Percentiles rank a stretch among this genome's conserved stretches.
Conservation (phyloP, 495 filamentous ascomycete genomes). For the Penicillium samsonianum region DNA sequence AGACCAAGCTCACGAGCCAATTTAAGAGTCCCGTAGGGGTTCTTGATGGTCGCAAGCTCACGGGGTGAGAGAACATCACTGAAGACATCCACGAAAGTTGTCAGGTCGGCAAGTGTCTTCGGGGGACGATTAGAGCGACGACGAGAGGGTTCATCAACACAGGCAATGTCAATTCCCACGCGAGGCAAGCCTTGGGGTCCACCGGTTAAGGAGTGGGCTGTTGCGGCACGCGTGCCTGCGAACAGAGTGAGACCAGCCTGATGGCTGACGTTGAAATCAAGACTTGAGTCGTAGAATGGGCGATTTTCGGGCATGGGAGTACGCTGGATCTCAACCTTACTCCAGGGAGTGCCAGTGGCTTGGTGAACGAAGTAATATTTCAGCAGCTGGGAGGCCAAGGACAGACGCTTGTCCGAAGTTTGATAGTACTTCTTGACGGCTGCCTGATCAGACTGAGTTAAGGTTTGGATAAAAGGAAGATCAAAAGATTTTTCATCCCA, state of each 20-base stretch:
- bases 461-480: constrained; percentile 41
- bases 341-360: constrained; percentile 66
- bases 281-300: constrained; percentile 58
- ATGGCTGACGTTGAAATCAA: constrained; percentile 88
- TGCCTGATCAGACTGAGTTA: constrained; percentile 39
- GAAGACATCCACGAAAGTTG: constrained; percentile 74
- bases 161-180: constrained; percentile 73
- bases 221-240: constrained; percentile 47
- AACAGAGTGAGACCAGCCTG: constrained; percentile 77
- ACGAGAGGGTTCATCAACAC: constrained; percentile 66
- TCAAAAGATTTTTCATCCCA: constrained; percentile 32
- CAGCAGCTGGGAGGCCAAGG: constrained; percentile 71
- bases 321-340: constrained; percentile 58
- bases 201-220: background rate
- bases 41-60: constrained; percentile 61
- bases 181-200: constrained; percentile 21
- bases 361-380: constrained; percentile 74
- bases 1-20: constrained; percentile 29
- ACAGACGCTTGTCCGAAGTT: constrained; percentile 47
- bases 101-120: constrained; percentile 55
- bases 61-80: constrained; percentile 68
- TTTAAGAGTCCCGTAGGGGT: constrained; percentile 32
- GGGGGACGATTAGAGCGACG: constrained; percentile 26
- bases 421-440: constrained; percentile 42
- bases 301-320: constrained; percentile 60